Evolutionary conservation across 2,329 filamentous ascomycete species (phyloP).

Genomic region (Incumbomyces lentus): DNA sequence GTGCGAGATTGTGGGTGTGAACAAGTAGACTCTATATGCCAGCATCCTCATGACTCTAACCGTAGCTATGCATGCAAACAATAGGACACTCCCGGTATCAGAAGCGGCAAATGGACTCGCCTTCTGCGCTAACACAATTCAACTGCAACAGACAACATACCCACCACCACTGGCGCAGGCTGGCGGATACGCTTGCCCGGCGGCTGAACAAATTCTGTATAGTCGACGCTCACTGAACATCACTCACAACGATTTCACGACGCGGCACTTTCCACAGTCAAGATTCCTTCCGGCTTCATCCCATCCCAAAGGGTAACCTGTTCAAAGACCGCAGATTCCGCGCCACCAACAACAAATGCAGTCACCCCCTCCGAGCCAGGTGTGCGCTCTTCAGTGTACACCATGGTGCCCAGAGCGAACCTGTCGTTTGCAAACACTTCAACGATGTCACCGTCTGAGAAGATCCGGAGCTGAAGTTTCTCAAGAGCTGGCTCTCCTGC

Average conservation of each 20-base stretch:
- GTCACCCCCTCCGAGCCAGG: neutral
- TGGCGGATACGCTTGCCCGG: too few relatives aligned
- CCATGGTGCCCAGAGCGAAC: conserved; percentile 31
- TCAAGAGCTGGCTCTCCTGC: conserved; percentile 27
- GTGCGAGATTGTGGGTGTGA: conserved; percentile 9
- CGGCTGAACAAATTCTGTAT: too few relatives aligned
- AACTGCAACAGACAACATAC: too few relatives aligned
- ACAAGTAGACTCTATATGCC: too few relatives aligned
- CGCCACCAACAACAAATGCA: neutral
- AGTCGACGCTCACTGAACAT: too few relatives aligned
- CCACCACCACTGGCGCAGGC: too few relatives aligned
- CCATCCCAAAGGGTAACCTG: conserved; percentile 2
- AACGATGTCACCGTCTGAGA: conserved; percentile 33
- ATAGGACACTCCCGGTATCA: too few relatives aligned
- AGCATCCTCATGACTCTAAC: too few relatives aligned
- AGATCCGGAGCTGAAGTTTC: conserved; percentile 29
- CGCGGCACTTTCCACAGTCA: neutral
- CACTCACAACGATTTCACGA: too few relatives aligned
- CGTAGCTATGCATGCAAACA: too few relatives aligned
- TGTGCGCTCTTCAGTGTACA: conserved; percentile 23
- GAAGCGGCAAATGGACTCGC: too few relatives aligned
- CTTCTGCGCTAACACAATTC: too few relatives aligned
- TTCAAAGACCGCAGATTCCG: conserved; percentile 3
- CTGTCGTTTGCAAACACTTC: conserved; percentile 38
- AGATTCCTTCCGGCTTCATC: neutral